Percentiles rank a stretch among this genome's conserved stretches.
phyloP scores from a whole-genome alignment of 2,329 filamentous ascomycete species.

The Talaromyces rugulosus region DNA sequence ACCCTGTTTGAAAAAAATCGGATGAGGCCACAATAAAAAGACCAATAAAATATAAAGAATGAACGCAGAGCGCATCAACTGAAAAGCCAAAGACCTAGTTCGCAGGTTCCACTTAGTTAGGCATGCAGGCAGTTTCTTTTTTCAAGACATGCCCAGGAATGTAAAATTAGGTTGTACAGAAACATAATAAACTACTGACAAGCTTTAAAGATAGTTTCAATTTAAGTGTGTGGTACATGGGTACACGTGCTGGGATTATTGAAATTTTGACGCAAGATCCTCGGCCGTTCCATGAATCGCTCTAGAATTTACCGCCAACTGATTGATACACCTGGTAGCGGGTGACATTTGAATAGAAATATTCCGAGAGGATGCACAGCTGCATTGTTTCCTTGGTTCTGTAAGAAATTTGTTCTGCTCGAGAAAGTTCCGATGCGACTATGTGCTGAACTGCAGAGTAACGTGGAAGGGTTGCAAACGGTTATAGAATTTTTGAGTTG shows the following conservation, averaged over 20 bases:
- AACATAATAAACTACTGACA: neutral
- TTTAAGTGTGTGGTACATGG: neutral
- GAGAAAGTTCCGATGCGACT: neutral
- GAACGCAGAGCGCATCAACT: neutral
- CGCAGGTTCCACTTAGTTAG: neutral
- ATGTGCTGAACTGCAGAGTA: neutral
- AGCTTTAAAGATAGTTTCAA: neutral
- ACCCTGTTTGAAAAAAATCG: neutral
- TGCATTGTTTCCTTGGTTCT: neutral
- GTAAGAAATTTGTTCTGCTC: neutral
- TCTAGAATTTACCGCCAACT: neutral
- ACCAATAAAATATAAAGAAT: neutral
- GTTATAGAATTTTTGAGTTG: neutral
- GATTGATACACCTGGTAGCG: neutral
- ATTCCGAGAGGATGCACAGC: neutral
- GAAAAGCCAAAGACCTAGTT: neutral
- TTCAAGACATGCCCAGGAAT: neutral
- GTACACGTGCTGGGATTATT: neutral
- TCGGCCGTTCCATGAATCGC: neutral
- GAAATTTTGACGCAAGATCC: neutral
- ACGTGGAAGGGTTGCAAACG: neutral
- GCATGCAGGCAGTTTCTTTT: neutral
- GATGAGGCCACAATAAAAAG: neutral
- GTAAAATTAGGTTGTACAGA: neutral
- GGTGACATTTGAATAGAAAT: neutral